phyloP scores from a whole-genome alignment of 805 yeast genomes.

The Kluyveromyces wickerhamii region DNA sequence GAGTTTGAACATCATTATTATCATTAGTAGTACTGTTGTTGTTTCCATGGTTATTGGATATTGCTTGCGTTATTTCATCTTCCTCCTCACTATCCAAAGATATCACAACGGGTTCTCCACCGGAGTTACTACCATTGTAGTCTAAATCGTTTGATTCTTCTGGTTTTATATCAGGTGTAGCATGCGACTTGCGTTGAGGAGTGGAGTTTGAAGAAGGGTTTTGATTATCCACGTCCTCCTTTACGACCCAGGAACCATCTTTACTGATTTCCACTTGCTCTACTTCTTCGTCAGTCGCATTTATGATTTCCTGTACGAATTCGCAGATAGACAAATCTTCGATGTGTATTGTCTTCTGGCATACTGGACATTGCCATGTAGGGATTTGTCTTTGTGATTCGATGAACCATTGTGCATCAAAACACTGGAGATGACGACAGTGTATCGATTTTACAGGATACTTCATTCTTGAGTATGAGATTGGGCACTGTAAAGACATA shows the following conservation, averaged over 20 bases:
- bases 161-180: conserved; percentile 12
- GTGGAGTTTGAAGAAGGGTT: conserved; percentile 9
- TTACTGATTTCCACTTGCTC: conserved; percentile 59
- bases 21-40: not conserved
- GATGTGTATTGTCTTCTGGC: conserved; percentile 45
- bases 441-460: conserved; percentile 61
- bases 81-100: conserved; percentile 45
- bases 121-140: conserved; percentile 5
- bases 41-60: not conserved
- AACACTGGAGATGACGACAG: conserved; percentile 82
- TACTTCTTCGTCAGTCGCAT: conserved; percentile 42
- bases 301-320: conserved; percentile 56
- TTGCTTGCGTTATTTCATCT: conserved; percentile 25
- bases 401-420: conserved; percentile 70
- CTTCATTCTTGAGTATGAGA: conserved; percentile 61
- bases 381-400: conserved; percentile 73
- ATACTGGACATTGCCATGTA: conserved; percentile 84
- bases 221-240: conserved; percentile 22
- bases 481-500: conserved; percentile 69
- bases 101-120: conserved; percentile 35
- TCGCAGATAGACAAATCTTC: conserved; percentile 67
- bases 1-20: not conserved
- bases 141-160: conserved; percentile 20
- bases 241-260: conserved; percentile 66
- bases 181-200: conserved; percentile 7